Evolutionary conservation across 2,329 filamentous ascomycete species (phyloP).

Genomic region (Aspergillus oerlinghausenensis): DNA sequence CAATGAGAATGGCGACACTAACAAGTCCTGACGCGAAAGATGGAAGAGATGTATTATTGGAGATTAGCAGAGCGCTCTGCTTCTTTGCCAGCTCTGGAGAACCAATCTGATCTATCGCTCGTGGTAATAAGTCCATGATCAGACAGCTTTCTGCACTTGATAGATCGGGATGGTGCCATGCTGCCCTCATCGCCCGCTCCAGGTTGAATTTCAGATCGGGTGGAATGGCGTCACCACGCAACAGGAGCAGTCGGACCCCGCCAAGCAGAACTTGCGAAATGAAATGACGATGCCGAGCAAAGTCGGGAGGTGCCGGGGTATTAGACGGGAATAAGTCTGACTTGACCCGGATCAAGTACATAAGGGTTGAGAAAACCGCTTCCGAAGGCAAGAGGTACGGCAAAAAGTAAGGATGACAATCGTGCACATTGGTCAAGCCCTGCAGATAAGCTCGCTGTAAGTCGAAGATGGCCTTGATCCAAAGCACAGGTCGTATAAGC

Average conservation of each 20-base stretch:
- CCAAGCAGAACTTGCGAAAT: slow-evolving; percentile 27
- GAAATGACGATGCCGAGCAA: slow-evolving; percentile 15
- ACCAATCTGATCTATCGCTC: slow-evolving; percentile 24
- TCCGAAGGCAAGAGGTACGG: slow-evolving; percentile 29
- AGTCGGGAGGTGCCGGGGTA: slow-evolving; percentile 19
- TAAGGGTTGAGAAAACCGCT: slow-evolving; percentile 29
- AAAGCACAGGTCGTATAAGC: slow-evolving; percentile 26
- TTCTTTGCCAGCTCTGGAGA: slow-evolving; percentile 8
- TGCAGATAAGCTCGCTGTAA: slow-evolving; percentile 31
- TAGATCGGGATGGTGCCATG: slow-evolving; percentile 31
- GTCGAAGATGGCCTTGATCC: slow-evolving; percentile 36
- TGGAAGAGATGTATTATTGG: slow-evolving; percentile 21
- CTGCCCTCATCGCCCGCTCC: slow-evolving; percentile 27
- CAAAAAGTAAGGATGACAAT: slow-evolving; percentile 27
- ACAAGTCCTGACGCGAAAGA: slow-evolving; percentile 28
- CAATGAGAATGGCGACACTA: slow-evolving; percentile 4
- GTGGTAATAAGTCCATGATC: slow-evolving; percentile 27
- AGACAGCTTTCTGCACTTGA: slow-evolving; percentile 29
- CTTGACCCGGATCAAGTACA: slow-evolving; percentile 32
- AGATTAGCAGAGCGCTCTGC: slow-evolving; percentile 6
- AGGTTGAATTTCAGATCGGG: slow-evolving; percentile 26
- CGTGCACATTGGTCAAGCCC: slow-evolving; percentile 22
- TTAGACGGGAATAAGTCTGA: slow-evolving; percentile 26
- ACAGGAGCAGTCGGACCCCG: slow-evolving; percentile 29
- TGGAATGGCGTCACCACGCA: slow-evolving; percentile 24